Evolutionary conservation across 2,329 filamentous ascomycete species (phyloP).

Genomic region (Diaporthe citriasiana): DNA sequence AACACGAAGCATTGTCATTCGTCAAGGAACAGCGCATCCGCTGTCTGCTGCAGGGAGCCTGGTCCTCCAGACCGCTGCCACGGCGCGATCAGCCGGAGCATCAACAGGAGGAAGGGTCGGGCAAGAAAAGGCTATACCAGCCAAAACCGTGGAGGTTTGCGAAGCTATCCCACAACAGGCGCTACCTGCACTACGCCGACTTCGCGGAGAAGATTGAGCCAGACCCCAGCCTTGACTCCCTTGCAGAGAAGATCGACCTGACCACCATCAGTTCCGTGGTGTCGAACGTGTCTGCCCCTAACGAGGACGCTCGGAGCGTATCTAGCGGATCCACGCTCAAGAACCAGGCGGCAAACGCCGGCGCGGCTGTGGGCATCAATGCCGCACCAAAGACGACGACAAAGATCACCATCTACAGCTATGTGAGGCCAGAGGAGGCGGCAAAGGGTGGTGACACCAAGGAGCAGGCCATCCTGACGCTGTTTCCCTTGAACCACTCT

Average conservation of each 20-base stretch:
- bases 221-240: slow-evolving; percentile 79
- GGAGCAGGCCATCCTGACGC: slow-evolving; percentile 84
- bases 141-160: slow-evolving; percentile 83
- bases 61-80: slow-evolving; percentile 76
- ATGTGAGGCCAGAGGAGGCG: slow-evolving; percentile 60
- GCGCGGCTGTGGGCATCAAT: slow-evolving; percentile 38
- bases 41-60: slow-evolving; percentile 88
- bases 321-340: slow-evolving; percentile 59
- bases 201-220: slow-evolving; percentile 76
- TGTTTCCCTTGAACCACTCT: slow-evolving; percentile 84
- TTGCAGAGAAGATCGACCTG: slow-evolving; percentile 88
- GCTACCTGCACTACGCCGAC: slow-evolving; percentile 90
- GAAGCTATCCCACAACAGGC: slow-evolving; percentile 89
- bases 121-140: slow-evolving; percentile 57
- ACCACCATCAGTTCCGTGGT: slow-evolving; percentile 91
- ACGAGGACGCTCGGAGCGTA: slow-evolving; percentile 63
- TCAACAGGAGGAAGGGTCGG: slow-evolving; percentile 60
- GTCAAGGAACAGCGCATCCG: slow-evolving; percentile 97
- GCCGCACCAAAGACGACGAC: slow-evolving; percentile 69
- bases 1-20: slow-evolving; percentile 92
- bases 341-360: slow-evolving; percentile 45
- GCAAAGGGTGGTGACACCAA: slow-evolving; percentile 56
- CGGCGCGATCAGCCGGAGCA: slow-evolving; percentile 54
- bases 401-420: slow-evolving; percentile 93
- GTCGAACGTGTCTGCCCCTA: slow-evolving; percentile 85